Evolutionary conservation across 2,329 filamentous ascomycete species (phyloP).

Genomic region (Teratosphaeria gauchensis): DNA sequence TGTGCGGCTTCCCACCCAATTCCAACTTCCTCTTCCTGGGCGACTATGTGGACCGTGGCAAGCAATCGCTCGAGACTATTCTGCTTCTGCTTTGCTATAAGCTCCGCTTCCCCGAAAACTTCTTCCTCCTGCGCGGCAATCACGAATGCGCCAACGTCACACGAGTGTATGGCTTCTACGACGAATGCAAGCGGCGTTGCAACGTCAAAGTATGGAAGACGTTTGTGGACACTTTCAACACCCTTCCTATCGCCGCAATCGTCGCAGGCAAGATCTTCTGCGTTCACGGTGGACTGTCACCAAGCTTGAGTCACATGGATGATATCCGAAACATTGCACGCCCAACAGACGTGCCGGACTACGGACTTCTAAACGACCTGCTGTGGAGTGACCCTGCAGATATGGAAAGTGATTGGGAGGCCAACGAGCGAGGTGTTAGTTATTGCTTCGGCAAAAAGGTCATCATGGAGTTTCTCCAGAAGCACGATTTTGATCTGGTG

Average conservation of each 20-base stretch:
- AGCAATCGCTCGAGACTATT: slow-evolving; percentile 92
- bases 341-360: slow-evolving; percentile 94
- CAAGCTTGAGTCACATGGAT: slow-evolving; percentile 91
- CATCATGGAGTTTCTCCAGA: slow-evolving; percentile 87
- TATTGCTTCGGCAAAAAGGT: slow-evolving; percentile 99
- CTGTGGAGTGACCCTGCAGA: slow-evolving; percentile 97
- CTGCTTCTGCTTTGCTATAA: slow-evolving; percentile 90
- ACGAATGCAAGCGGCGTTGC: slow-evolving; percentile 91
- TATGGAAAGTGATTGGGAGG: slow-evolving; percentile 93
- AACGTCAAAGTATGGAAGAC: slow-evolving; percentile 99
- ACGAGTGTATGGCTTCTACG: slow-evolving; percentile 93
- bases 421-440: slow-evolving; percentile 91
- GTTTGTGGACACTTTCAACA: slow-evolving; percentile 94
- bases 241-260: slow-evolving; percentile 88
- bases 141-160: slow-evolving; percentile 97
- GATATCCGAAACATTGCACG: slow-evolving; percentile 93
- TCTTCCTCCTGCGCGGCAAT: slow-evolving; percentile 88
- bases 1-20: slow-evolving; percentile 90
- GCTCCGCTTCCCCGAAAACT: slow-evolving; percentile 94
- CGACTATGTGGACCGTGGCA: slow-evolving; percentile 93
- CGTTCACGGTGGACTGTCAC: slow-evolving; percentile 88
- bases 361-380: slow-evolving; percentile 87
- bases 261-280: slow-evolving; percentile 97
- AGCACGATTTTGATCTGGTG: slow-evolving; percentile 94
- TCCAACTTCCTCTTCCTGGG: slow-evolving; percentile 91